These are phyloP conservation scores for Yueomyces sinensis DNA, from an alignment of 805 yeast genomes.

Conservation along the genomic window DNA sequence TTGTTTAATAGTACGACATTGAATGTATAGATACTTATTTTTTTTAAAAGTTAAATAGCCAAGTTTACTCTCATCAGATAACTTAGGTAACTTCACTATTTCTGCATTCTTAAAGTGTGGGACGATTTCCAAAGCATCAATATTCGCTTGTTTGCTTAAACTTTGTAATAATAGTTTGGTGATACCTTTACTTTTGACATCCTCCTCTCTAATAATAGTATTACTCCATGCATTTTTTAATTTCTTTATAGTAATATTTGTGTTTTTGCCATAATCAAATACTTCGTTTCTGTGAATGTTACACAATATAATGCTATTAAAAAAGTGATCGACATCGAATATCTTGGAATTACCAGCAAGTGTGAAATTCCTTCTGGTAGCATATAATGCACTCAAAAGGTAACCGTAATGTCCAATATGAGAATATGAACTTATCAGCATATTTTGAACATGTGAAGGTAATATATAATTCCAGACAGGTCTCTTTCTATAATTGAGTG, in stretches of 20 bases:
- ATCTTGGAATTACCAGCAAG: conserved; percentile 9
- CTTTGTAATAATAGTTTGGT: background rate
- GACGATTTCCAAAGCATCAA: too few relatives aligned
- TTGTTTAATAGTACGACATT: too few relatives aligned
- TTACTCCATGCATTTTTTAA: background rate
- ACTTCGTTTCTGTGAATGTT: conserved; percentile 15
- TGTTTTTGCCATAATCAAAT: conserved; percentile 7
- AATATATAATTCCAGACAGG: conserved; percentile 15
- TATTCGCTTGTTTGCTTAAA: too few relatives aligned
- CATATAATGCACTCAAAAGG: conserved; percentile 11
- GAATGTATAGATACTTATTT: too few relatives aligned
- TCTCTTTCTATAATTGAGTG: conserved; percentile 13
- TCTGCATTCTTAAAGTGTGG: too few relatives aligned
- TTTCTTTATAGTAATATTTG: background rate
- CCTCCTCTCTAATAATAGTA: background rate
- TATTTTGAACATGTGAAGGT: conserved; percentile 12
- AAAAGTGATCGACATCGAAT: conserved; percentile 18
- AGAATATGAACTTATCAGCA: conserved; percentile 16
- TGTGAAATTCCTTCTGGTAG: conserved; percentile 8
- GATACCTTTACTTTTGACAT: background rate
- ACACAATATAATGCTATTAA: conserved; percentile 18
- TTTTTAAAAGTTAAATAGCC: too few relatives aligned
- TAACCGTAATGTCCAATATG: conserved; percentile 12
- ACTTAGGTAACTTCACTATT: too few relatives aligned
- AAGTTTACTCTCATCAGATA: too few relatives aligned